Evolutionary conservation across 2,329 filamentous ascomycete genomes (phyloP).

Genomic region (Ilyonectria sp.): DNA sequence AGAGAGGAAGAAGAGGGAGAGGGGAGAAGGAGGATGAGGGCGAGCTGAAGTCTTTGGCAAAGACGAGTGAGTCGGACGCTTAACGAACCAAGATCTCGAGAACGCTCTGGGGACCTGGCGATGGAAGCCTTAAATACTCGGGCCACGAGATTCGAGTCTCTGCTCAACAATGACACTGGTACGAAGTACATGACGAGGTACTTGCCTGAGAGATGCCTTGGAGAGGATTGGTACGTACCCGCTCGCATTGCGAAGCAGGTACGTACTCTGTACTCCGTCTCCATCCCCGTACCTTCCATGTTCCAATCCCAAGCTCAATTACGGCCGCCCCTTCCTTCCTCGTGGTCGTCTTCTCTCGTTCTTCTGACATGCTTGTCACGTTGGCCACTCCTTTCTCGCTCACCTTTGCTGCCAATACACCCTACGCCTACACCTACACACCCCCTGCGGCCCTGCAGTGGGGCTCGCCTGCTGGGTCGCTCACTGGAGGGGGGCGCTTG

Average conservation of each 20-base stretch:
- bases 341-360: constrained; percentile 27
- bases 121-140: constrained; percentile 51
- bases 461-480: constrained; percentile 15
- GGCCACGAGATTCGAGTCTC: constrained; percentile 36
- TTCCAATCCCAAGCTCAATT: constrained; percentile 29
- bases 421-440: constrained; percentile 13
- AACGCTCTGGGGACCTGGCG: constrained; percentile 39
- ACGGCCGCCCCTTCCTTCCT: constrained; percentile 26
- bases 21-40: constrained; percentile 15
- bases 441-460: constrained; percentile 12
- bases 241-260: constrained; percentile 1
- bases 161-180: constrained; percentile 42
- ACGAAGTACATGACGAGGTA: constrained; percentile 32
- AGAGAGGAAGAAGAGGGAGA: constrained; percentile 25
- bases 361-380: constrained; percentile 29
- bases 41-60: constrained; percentile 25
- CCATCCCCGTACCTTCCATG: constrained; percentile 17
- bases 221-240: constrained; percentile 31
- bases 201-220: constrained; percentile 3
- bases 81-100: constrained; percentile 40
- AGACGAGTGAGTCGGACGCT: constrained; percentile 40
- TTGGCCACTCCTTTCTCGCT: constrained; percentile 30
- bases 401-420: constrained; percentile 23
- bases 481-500: constrained; percentile 14
- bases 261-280: constrained; percentile 8